Base-by-base conservation (phyloP, 2,329 filamentous ascomycete species). In the Alternaria brassicae region DNA sequence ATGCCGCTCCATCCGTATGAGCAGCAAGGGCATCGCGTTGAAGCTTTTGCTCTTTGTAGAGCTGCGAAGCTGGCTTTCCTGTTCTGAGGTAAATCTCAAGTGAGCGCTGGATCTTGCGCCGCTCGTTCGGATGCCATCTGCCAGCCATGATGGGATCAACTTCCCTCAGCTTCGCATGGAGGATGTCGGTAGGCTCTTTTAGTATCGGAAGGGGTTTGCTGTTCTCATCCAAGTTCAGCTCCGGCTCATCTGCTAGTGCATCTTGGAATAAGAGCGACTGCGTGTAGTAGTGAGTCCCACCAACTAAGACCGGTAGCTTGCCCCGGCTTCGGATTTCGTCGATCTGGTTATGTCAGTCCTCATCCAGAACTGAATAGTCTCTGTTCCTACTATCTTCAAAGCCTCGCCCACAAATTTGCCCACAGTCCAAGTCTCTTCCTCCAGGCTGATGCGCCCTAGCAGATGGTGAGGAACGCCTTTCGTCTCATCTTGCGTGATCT, bases 251-350 rank as follows among this genome's bases (percentile, higher is more conserved):
- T 1, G 91, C 82, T 6, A 93, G 77, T 15, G 85, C 84, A 65
- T 93, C 88, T 32, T 91, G 86, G 74, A 98, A 97, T 3, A 99
- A 83, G 15, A 99, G 83, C 1, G 92, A 88, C 71, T 97, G 93
- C 0, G 92, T 90, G 73, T 99, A 99, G 80, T 98, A 99, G 72
- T 97, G 92, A 10, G 94, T 97, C 8, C 95, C 95, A 25, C 95
- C 95, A 1, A 98, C 95, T 0, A 99, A 80, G 27, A 99, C 93
- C 0, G 95, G 95, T 12, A 97, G 78, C 62, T 90, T 91, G 0
- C 92, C 92, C 69, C 94, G 85, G 7, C 81, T 81, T 49, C 90
- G 86, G 53, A 99, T 97, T 40, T 95, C 91, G 23, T 85, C 80
- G 61, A 99, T 94, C 74, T 79, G 39, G 2, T 7, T 8, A n/a